Conservation (phyloP, 2,329 filamentous ascomycete genomes). For the Ambrosiella xylebori region DNA sequence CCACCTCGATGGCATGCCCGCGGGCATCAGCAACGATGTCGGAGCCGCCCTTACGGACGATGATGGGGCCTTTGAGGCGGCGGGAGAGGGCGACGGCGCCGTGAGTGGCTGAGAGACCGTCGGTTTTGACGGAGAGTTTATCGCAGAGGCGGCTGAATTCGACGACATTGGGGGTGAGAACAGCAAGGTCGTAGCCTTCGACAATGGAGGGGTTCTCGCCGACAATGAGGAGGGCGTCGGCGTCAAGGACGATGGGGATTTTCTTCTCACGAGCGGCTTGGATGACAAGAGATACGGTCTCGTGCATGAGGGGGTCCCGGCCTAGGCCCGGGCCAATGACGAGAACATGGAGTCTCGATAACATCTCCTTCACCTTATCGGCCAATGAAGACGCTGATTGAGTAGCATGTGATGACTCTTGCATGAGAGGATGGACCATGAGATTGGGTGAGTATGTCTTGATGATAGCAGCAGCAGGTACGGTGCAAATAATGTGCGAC, state of each 20-base stretch:
- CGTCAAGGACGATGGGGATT: constrained; percentile 77
- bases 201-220: constrained; percentile 46
- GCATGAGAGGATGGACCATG: constrained; percentile 96
- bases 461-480: constrained; percentile 70
- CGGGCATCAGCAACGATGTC: constrained; percentile 44
- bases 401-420: constrained; percentile 36
- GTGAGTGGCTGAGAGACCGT: constrained; percentile 22
- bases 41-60: constrained; percentile 72
- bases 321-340: constrained; percentile 88
- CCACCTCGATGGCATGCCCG: constrained; percentile 27
- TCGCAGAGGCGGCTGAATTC: constrained; percentile 77
- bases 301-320: constrained; percentile 76
- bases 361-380: constrained; percentile 57
- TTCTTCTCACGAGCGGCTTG: constrained; percentile 52
- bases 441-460: constrained; percentile 96
- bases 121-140: constrained; percentile 33
- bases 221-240: constrained; percentile 69
- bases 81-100: constrained; percentile 50
- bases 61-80: constrained; percentile 70
- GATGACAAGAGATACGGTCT: constrained; percentile 65
- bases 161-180: constrained; percentile 87
- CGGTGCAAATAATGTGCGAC: constrained; percentile 94
- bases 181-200: constrained; percentile 58
- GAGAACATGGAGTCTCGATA: constrained; percentile 75
- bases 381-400: constrained; percentile 32